Evolutionary conservation across 1,284 basidiomycete species (phyloP).

Genomic region (Rhodotorula mucilaginosa): DNA sequence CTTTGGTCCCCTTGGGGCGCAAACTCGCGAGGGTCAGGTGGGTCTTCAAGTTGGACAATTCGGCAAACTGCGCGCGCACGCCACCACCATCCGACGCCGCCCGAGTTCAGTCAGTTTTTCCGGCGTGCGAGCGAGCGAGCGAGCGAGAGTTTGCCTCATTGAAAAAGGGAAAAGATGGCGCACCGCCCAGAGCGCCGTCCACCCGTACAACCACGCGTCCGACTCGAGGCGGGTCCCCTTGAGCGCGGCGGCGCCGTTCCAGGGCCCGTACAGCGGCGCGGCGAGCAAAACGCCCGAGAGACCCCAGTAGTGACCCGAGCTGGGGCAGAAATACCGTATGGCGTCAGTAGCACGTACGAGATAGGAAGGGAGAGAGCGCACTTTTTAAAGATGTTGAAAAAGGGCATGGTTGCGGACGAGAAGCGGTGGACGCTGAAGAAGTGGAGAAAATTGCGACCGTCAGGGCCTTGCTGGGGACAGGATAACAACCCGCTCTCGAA

Average conservation of each 20-base stretch:
- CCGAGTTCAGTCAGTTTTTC: too few relatives aligned
- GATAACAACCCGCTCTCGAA: too few relatives aligned
- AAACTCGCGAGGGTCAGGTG: constrained; percentile 80
- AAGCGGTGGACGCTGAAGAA: constrained; percentile 73
- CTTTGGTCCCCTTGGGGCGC: constrained; percentile 74
- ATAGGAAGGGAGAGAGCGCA: constrained; percentile 46
- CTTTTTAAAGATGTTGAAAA: constrained; percentile 87
- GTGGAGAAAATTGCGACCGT: too few relatives aligned
- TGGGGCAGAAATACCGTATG: constrained; percentile 46
- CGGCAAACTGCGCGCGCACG: constrained; percentile 61
- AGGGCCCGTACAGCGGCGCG: constrained; percentile 72
- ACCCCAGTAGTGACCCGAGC: constrained; percentile 83
- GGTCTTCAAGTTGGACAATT: constrained; percentile 80
- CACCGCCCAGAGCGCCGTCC: constrained; percentile 71
- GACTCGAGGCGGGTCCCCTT: constrained; percentile 63
- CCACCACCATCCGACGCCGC: too few relatives aligned
- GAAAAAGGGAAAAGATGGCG: constrained; percentile 47
- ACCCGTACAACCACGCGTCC: constrained; percentile 65
- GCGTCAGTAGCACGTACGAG: background rate
- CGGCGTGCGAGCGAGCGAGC: too few relatives aligned
- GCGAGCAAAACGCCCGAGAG: constrained; percentile 76
- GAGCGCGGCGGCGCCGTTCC: constrained; percentile 62
- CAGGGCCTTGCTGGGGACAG: too few relatives aligned
- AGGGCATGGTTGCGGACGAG: constrained; percentile 91
- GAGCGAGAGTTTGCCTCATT: too few relatives aligned